Base-by-base conservation (phyloP, 108 stramenopile species). In the Skeletonema potamos region DNA sequence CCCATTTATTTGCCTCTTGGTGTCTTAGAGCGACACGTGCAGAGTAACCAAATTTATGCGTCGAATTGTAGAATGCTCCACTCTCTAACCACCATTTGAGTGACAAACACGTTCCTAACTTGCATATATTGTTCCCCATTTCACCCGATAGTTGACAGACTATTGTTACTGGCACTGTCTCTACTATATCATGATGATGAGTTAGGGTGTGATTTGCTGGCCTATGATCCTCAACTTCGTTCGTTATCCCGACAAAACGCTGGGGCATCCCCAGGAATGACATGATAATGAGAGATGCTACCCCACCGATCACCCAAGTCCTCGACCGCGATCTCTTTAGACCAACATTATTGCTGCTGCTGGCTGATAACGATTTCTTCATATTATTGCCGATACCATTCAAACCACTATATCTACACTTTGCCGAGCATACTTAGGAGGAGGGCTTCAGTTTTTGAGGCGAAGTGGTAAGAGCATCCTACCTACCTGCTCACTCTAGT, bases 111-210 rank as follows among this genome's bases (percentile, higher is more conserved):
- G 58, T 54, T 18, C 76, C 79, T 58, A 85, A 58, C 20, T 85
- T 66, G 2, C 17, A 29, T 9, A 89, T 13, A 58, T 85, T 72
- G 56, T 89, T 89, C 11, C 72, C 85, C 74, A 89, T 71, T 83
- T 89, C 88, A 4, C 88, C 88, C 2, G 72, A 66, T 22, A 86
- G 62, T 13, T 62, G 41, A 0, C 86, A 75, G 41, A 86, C 56
- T 15, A 89, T 72, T 20, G 88, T 84, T 26, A 28, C 72, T 8
- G 41, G 39, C 4, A 41, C 39, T n/a, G 39, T 41, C 15, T 41
- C 15, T 41, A 41, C n/a, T 2, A 41, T 41, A 2, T 41, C 39
- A 41, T 41, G 39, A 41, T n/a, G 39, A 32, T 32, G 30, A 32
- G 30, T 32, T 32, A 32, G 30, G 6, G 4, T 32, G 30, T 32